A percentile compares a stretch with the other conserved stretches of the same genome.
These are phyloP conservation scores for Nitzschia sp. DNA, from an alignment of 108 stramenopile species.

Conservation along the genomic window DNA sequence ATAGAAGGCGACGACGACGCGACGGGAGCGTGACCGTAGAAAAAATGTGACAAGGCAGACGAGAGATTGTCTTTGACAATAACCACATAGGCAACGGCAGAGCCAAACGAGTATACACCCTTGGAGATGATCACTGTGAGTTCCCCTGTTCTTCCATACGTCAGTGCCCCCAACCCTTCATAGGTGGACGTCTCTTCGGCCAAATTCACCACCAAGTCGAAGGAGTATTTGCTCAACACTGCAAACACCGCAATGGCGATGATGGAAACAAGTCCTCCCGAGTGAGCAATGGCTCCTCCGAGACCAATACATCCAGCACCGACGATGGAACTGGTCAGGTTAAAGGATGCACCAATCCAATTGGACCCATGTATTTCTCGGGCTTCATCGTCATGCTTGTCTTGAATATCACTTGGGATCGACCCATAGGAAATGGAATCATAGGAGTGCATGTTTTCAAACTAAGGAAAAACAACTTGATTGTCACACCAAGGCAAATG, in stretches of 20 bases:
- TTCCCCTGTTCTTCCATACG: slow-evolving; percentile 49
- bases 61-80: slow-evolving; percentile 62
- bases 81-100: slow-evolving; percentile 52
- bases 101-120: slow-evolving; percentile 53
- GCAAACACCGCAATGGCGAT: slow-evolving; percentile 45
- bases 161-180: slow-evolving; percentile 50
- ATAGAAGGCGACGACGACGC: slow-evolving; percentile 1
- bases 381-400: too few relatives aligned
- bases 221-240: slow-evolving; percentile 44
- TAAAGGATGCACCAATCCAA: slow-evolving; percentile 32
- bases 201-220: slow-evolving; percentile 58
- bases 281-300: slow-evolving; percentile 56
- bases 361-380: not conserved
- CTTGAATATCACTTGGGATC: too few relatives aligned
- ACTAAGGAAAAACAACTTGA: too few relatives aligned
- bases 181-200: slow-evolving; percentile 21
- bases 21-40: slow-evolving; percentile 15
- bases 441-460: too few relatives aligned
- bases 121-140: slow-evolving; percentile 51
- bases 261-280: slow-evolving; percentile 51
- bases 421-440: too few relatives aligned
- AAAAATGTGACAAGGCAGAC: slow-evolving; percentile 25
- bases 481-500: too few relatives aligned
- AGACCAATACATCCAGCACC: slow-evolving; percentile 70
- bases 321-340: slow-evolving; percentile 64